Evolutionary conservation across 1,284 basidiomycete species (phyloP).

Genomic region (Anthracocystis setariae): DNA sequence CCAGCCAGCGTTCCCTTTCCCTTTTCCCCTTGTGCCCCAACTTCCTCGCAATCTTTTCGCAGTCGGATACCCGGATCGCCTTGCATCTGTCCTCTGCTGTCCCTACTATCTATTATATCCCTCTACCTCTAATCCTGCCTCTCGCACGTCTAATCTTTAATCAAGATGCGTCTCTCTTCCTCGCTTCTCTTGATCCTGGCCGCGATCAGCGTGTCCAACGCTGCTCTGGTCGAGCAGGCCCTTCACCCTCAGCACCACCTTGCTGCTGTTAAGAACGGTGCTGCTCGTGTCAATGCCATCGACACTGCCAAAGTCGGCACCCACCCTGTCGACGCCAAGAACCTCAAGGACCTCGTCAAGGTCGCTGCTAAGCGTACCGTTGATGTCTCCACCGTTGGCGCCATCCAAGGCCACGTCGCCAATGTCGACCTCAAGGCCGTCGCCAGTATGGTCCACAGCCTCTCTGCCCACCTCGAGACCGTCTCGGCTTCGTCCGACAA

Average conservation of each 20-base stretch:
- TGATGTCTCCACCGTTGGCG: constrained; percentile 6
- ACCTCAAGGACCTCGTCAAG: constrained; percentile 16
- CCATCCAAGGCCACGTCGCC: constrained; percentile 5
- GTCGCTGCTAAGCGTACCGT: constrained; percentile 12
- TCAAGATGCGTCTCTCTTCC: constrained; percentile 34
- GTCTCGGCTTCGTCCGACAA: constrained; percentile 15
- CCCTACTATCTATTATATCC: neutral
- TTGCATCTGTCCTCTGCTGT: neutral
- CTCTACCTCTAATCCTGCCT: neutral
- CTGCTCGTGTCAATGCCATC: constrained; percentile 18
- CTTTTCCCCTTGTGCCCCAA: constrained; percentile 5
- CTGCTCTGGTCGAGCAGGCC: constrained; percentile 17
- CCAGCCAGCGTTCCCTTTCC: neutral
- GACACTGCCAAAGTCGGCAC: constrained; percentile 14
- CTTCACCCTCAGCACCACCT: constrained; percentile 18
- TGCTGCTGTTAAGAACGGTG: constrained; percentile 20
- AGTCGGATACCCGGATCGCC: neutral
- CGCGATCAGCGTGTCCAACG: constrained; percentile 28
- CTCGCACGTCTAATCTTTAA: neutral
- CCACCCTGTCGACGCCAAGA: constrained; percentile 10
- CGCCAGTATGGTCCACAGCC: constrained; percentile 28
- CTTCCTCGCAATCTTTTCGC: constrained; percentile 2
- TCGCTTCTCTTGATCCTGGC: constrained; percentile 32
- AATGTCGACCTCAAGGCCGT: constrained; percentile 26
- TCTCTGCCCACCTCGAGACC: constrained; percentile 29